Conservation (phyloP, 2,329 filamentous ascomycete genomes). For the Fusarium musae region DNA sequence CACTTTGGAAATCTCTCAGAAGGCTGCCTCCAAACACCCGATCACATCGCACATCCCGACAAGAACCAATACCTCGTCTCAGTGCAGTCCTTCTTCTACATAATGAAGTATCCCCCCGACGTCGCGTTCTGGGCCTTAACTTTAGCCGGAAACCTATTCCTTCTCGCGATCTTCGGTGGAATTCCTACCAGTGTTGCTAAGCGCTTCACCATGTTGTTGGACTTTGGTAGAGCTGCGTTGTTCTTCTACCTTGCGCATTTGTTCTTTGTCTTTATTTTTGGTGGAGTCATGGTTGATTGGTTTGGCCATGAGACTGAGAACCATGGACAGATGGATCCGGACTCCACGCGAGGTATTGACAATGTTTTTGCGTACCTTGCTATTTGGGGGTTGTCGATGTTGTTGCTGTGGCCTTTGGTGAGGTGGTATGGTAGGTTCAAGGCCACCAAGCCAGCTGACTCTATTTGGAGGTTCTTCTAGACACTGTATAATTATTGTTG, state of each 20-base stretch:
- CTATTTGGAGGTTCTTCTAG: slow-evolving; percentile 60
- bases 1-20: slow-evolving; percentile 58
- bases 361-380: slow-evolving; percentile 51
- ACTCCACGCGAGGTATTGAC: slow-evolving; percentile 49
- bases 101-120: slow-evolving; percentile 60
- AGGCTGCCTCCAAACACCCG: slow-evolving; percentile 54
- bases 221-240: slow-evolving; percentile 58
- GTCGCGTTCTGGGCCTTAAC: slow-evolving; percentile 58
- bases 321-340: slow-evolving; percentile 42
- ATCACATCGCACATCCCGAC: slow-evolving; percentile 46
- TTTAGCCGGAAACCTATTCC: slow-evolving; percentile 52
- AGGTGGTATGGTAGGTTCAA: slow-evolving; percentile 57
- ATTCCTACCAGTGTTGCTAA: slow-evolving; percentile 48
- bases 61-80: slow-evolving; percentile 57
- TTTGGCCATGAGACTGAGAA: slow-evolving; percentile 51
- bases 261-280: slow-evolving; percentile 47
- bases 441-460: slow-evolving; percentile 53
- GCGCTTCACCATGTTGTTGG: slow-evolving; percentile 51
- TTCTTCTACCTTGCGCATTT: slow-evolving; percentile 59
- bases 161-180: slow-evolving; percentile 52
- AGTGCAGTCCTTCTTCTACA: slow-evolving; percentile 57
- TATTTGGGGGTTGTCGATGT: slow-evolving; percentile 50
- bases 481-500: too few relatives aligned
- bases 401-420: slow-evolving; percentile 55
- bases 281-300: slow-evolving; percentile 37